Conservation (phyloP, 2,329 filamentous ascomycete genomes). For the Scortechinia acanthostroma region DNA sequence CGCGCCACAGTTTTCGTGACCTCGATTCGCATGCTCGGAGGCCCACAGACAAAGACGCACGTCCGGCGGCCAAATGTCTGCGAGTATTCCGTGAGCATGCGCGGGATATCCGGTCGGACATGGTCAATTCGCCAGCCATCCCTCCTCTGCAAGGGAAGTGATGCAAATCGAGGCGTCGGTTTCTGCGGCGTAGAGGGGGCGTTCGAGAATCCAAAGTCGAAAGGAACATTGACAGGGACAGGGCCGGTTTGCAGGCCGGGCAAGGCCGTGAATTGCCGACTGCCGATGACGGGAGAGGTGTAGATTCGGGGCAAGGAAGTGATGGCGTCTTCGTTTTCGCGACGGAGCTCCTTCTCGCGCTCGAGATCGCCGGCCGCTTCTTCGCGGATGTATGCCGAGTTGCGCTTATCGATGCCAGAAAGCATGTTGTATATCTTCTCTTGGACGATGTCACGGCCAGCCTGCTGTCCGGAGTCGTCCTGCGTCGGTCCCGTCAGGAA, state of each 20-base stretch:
- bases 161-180: slow-evolving; percentile 16
- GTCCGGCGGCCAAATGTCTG: slow-evolving; percentile 72
- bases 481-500: slow-evolving; percentile 78
- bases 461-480: slow-evolving; percentile 4
- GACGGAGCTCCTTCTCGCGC: neutral
- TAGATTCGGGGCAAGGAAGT: neutral
- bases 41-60: slow-evolving; percentile 89
- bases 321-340: neutral
- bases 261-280: too few species aligned
- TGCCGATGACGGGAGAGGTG: too few species aligned
- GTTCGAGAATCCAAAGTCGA: slow-evolving; percentile 2
- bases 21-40: slow-evolving; percentile 77
- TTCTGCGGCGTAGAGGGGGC: slow-evolving; percentile 6
- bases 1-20: slow-evolving; percentile 79
- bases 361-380: neutral
- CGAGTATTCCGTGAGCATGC: slow-evolving; percentile 77
- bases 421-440: neutral
- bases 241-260: neutral
- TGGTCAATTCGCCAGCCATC: slow-evolving; percentile 90
- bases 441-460: neutral
- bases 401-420: neutral
- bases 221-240: neutral
- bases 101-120: slow-evolving; percentile 79
- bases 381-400: neutral
- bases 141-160: too few species aligned